Conservation (phyloP, 345 rosid species). For the Iberis pinnata region DNA sequence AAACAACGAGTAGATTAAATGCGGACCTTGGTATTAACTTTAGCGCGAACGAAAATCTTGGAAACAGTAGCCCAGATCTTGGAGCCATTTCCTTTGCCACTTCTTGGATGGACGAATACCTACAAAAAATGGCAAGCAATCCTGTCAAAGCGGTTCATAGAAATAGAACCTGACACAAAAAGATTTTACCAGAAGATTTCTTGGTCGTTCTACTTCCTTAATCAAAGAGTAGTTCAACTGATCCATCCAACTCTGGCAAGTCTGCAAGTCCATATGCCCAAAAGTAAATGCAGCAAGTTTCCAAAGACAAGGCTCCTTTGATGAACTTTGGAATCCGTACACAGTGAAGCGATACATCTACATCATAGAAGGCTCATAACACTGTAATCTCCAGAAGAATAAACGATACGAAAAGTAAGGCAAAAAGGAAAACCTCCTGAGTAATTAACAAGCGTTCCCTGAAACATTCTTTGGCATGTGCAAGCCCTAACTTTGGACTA, state of each 20-base stretch:
- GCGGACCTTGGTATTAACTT: conserved; percentile 61
- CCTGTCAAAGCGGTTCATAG: conserved; percentile 12
- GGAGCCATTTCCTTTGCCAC: conserved; percentile 73
- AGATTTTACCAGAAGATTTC: conserved; percentile 60
- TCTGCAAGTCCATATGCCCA: conserved; percentile 58
- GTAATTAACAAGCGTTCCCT: conserved; percentile 29
- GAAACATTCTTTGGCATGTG: conserved; percentile 39
- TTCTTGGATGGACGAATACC: conserved; percentile 83
- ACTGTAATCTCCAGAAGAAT: background rate
- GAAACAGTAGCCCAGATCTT: conserved; percentile 75
- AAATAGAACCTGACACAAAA: conserved; percentile 2
- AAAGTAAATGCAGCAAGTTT: conserved; percentile 41
- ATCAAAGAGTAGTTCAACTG: conserved; percentile 43
- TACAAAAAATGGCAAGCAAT: conserved; percentile 29
- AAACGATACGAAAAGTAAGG: background rate
- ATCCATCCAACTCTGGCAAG: conserved; percentile 67
- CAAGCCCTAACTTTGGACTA: conserved; percentile 29
- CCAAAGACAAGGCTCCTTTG: conserved; percentile 62
- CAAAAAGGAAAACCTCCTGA: conserved; percentile 42
- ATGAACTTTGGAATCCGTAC: conserved; percentile 49
- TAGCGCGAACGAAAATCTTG: conserved; percentile 61
- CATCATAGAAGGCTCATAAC: conserved; percentile 6
- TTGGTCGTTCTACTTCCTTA: conserved; percentile 58
- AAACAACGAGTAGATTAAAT: background rate
- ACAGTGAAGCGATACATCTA: conserved; percentile 68